Conservation (phyloP, 1,139 yeast genomes). For the Lodderomyces jiufengensis region DNA sequence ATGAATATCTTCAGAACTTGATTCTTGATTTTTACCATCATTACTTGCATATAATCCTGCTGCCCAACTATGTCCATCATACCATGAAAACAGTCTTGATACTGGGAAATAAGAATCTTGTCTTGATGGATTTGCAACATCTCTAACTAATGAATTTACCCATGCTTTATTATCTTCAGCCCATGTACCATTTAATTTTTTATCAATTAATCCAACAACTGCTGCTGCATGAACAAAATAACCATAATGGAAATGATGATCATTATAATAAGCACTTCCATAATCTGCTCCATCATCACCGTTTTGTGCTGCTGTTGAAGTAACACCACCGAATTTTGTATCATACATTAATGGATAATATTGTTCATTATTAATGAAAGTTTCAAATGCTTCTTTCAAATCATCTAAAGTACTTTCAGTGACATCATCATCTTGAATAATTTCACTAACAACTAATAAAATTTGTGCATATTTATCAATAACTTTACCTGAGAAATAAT, state of each 20-base stretch:
- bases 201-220: constrained; percentile 62
- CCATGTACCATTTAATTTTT: constrained; percentile 51
- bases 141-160: constrained; percentile 45
- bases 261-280: constrained; percentile 71
- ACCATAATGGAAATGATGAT: constrained; percentile 82
- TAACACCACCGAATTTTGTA: constrained; percentile 61
- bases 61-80: constrained; percentile 83
- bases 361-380: constrained; percentile 50
- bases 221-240: constrained; percentile 79
- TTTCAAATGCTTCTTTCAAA: constrained; percentile 51
- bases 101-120: constrained; percentile 69
- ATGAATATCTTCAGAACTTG: constrained; percentile 78
- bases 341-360: constrained; percentile 65
- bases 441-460: constrained; percentile 58
- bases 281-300: constrained; percentile 44
- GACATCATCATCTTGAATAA: constrained; percentile 51
- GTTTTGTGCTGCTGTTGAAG: constrained; percentile 56
- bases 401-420: constrained; percentile 45
- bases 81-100: constrained; percentile 77
- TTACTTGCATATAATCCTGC: constrained; percentile 65
- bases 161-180: constrained; percentile 48
- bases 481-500: constrained; percentile 68
- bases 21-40: constrained; percentile 80
- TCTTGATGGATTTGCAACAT: constrained; percentile 69
- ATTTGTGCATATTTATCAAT: constrained; percentile 74